These are phyloP conservation scores for Chaetothyriales sp. DNA, from an alignment of 2,329 filamentous ascomycete genomes.

Conservation along the genomic window DNA sequence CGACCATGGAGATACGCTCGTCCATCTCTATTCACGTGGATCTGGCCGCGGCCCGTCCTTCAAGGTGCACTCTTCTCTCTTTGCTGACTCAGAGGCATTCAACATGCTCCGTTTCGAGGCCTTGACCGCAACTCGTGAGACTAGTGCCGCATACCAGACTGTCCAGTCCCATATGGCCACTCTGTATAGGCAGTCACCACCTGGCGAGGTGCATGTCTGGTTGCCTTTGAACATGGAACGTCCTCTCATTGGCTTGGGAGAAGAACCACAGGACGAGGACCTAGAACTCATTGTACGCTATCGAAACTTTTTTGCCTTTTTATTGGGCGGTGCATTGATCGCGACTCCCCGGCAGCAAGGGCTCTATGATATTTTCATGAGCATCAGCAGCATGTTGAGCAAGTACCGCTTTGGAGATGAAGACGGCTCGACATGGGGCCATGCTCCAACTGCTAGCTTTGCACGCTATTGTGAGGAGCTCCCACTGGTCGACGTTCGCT, in stretches of 20 bases:
- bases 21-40: constrained; percentile 48
- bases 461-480: constrained; percentile 60
- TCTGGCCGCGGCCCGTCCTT: constrained; percentile 47
- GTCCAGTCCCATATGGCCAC: not conserved
- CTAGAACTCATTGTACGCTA: constrained; percentile 45
- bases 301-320: constrained; percentile 51
- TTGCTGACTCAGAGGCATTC: constrained; percentile 36
- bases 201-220: constrained; percentile 29
- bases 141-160: not conserved
- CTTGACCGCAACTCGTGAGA: not conserved
- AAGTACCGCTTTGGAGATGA: constrained; percentile 48
- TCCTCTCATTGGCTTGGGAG: constrained; percentile 29
- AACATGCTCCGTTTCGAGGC: not conserved
- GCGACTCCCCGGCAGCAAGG: constrained; percentile 42
- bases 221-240: constrained; percentile 44
- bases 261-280: constrained; percentile 33
- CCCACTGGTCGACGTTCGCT: constrained; percentile 62
- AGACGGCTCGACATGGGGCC: constrained; percentile 51
- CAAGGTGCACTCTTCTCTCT: constrained; percentile 45
- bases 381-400: constrained; percentile 43
- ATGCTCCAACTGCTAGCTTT: constrained; percentile 41
- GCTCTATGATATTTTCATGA: constrained; percentile 48
- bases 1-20: constrained; percentile 46
- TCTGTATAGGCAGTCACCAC: not conserved
- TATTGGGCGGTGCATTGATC: constrained; percentile 48